Percentiles rank a stretch among this genome's conserved stretches.
These are phyloP conservation scores for Macrolepiota fuliginosa DNA, from an alignment of 768 basidiomycete species.

Conservation along the genomic window DNA sequence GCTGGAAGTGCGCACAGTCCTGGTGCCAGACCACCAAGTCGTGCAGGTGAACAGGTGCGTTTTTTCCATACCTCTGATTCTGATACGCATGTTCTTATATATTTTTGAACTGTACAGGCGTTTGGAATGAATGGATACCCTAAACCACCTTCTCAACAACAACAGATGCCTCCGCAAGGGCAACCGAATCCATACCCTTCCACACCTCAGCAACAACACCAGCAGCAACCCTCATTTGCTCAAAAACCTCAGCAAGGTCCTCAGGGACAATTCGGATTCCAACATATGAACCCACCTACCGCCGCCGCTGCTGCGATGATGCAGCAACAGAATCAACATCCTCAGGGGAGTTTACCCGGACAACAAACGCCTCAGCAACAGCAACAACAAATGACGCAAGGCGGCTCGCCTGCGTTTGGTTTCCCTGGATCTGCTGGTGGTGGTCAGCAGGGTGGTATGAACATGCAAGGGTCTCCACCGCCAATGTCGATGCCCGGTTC, in stretches of 20 bases:
- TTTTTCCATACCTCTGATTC: background rate
- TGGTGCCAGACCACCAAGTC: conserved; percentile 16
- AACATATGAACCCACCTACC: conserved; percentile 5
- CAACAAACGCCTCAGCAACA: conserved; percentile 14
- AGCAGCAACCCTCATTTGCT: background rate
- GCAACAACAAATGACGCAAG: conserved; percentile 12
- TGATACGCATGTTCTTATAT: background rate
- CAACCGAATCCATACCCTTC: conserved; percentile 7
- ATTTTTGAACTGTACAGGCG: background rate
- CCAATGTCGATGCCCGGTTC: conserved; percentile 17
- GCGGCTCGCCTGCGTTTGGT: conserved; percentile 5
- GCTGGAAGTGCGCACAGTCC: conserved; percentile 11
- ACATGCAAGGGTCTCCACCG: conserved; percentile 12
- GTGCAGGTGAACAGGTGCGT: conserved; percentile 13
- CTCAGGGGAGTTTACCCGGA: conserved; percentile 1
- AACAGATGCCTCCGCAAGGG: conserved; percentile 9
- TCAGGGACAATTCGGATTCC: conserved; percentile 10
- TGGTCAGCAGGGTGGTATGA: background rate
- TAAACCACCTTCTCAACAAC: conserved; percentile 7
- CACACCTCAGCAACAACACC: conserved; percentile 4
- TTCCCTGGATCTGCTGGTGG: background rate
- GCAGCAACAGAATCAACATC: conserved; percentile 4
- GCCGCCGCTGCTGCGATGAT: conserved; percentile 6
- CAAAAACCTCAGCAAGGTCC: conserved; percentile 1
- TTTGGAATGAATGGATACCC: conserved; percentile 15